Evolutionary conservation across 371 early-diverging fungal species (phyloP), one percentile per base, ranked within the genome.

Genomic region (Circinella umbellata): DNA sequence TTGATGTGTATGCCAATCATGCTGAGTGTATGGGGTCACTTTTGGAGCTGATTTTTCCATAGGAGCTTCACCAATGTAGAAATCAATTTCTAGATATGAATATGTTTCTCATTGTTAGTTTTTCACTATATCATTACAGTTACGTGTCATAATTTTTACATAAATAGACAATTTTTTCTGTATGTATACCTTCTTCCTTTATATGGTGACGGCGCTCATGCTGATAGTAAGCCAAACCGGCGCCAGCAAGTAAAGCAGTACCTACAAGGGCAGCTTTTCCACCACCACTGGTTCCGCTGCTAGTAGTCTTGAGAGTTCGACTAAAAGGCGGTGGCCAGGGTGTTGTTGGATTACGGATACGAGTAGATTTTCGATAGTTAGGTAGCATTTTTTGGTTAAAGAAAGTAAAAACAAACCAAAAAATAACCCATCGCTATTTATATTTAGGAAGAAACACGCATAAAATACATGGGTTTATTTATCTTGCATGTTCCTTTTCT

Each of bases 141-240:
- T 27, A 27, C 27, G 27, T 27, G 27, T 27, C 27, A 27, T 27
- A 27, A 27, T 27, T 27, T 27, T 27, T 27, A 27, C 0, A 27
- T 27, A 0, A 27, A 27, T 27, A 27, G 2, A 27, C 27, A 2
- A 27, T 27, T 27, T 27, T 27, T 27, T 27, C 27, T 1, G 0
- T 27, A 27, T 27, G 1, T 27, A 42, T 42, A 42, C 42, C 57
- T 57, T 57, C 57, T 57, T 63, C 55, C 34, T 36, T 27, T 42
- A 20, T 39, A 9, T 13, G 60, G 39, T 18, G 27, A 15, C n/a
- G 54, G 27, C 53, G 68, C 48, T 70, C 39, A 39, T 72, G 36
- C 20, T 69, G 64, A 55, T 73, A 71, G 27, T 79, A 79, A 34
- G 62, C 69, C n/a, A 60, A 47, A 57, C 73, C 71, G 51, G 72